Evolutionary conservation across 1,284 basidiomycete genomes (phyloP), one percentile per base, ranked within the genome.

Genomic region (Ganoderma boninense): DNA sequence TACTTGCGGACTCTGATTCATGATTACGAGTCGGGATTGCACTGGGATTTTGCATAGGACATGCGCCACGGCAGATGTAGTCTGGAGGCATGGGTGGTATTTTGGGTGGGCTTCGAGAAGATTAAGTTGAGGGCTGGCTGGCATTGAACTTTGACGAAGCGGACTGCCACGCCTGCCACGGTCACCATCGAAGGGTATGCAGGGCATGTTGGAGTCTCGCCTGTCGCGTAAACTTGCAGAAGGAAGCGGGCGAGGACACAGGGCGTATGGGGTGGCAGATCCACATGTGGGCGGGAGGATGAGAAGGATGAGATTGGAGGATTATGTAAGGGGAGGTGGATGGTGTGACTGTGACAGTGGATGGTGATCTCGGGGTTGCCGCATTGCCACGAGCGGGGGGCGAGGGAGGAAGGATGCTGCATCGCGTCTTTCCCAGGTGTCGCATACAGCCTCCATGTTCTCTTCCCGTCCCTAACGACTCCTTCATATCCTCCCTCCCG

Each of bases 281-380:
- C 3, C 7, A 32, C 29, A 32, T 4, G 29, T 32, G 29, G 38
- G 38, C 38, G 35, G 35, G n/a, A n/a, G 35, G 35, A 35, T 35
- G 8, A 32, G 26, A 32, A 18, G 35, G n/a, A 40, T 8, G 57
- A n/a, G 35, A 1, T 38, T 23, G n/a, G 18, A 44, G 16, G 23
- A 40, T 62, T 62, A 43, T 62, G n/a, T 62, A 44, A 62, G 60
- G n/a, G 13, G 40, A 13, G 2, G 8, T 16, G 54, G 10, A 1
- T 14, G 18, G 2, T 20, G 14, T 38, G 29, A 49, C 44, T 2
- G 44, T 64, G 44, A 5, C 46, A 8, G 32, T 4, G 26, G 10
- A 38, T 56, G 70, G 66, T 57, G 65, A 71, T 64, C 67, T 71
- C 66, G 56, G 67, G 29, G 18, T 16, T 14, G 38, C 62, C 60